Conservation (phyloP, 1,284 basidiomycete species). For the Trichosporon faecale region DNA sequence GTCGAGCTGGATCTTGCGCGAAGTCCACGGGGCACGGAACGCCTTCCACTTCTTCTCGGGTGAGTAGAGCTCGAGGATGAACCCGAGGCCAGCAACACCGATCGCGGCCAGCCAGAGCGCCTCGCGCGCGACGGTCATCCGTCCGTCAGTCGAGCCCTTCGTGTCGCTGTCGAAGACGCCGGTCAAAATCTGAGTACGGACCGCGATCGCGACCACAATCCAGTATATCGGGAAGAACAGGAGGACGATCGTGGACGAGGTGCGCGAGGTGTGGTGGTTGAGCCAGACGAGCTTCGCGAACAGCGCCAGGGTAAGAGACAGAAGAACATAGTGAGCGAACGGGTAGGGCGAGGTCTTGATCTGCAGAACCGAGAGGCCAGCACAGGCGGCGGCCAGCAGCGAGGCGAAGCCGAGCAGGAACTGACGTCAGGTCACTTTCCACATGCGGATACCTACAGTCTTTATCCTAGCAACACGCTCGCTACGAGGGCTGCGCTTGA, state of each 20-base stretch:
- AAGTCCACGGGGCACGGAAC: constrained; percentile 18
- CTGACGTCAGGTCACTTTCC: constrained; percentile 50
- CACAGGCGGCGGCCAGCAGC: constrained; percentile 58
- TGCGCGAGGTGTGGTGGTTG: constrained; percentile 74
- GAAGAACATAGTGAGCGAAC: constrained; percentile 26
- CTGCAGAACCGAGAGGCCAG: constrained; percentile 57
- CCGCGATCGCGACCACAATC: constrained; percentile 59
- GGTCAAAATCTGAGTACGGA: constrained; percentile 59
- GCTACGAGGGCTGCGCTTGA: constrained; percentile 49
- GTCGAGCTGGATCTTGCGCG: constrained; percentile 43
- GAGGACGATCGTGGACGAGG: constrained; percentile 72
- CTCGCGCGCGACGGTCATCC: constrained; percentile 39
- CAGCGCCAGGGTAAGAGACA: constrained; percentile 35
- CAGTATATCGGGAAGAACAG: constrained; percentile 79
- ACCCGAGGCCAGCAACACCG: constrained; percentile 60
- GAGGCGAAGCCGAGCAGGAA: constrained; percentile 45
- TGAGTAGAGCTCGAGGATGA: constrained; percentile 67
- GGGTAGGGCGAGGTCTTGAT: constrained; percentile 53
- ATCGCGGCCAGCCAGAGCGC: constrained; percentile 53
- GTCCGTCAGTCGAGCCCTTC: constrained; percentile 28
- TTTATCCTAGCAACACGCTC: constrained; percentile 60
- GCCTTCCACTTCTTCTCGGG: constrained; percentile 58
- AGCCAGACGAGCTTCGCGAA: constrained; percentile 49
- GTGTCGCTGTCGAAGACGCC: constrained; percentile 33
- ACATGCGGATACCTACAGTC: constrained; percentile 60